Base-by-base conservation (phyloP, 805 yeast genomes). In the Barnettozyma populi region DNA sequence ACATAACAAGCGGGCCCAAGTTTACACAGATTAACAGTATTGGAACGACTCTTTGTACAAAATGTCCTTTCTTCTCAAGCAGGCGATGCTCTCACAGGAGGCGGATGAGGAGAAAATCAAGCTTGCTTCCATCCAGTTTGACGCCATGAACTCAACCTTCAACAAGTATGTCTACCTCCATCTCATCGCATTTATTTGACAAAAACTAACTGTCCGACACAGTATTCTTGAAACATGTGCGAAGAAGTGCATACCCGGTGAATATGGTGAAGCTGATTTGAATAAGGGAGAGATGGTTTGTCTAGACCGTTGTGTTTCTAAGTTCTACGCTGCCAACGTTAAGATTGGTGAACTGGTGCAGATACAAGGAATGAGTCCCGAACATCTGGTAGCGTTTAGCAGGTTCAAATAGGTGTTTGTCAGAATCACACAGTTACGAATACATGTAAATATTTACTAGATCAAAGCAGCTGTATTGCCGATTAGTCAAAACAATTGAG, bases 201-300 rank as follows among this genome's bases (percentile, higher is more conserved):
- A 14, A n/a, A 11, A 13, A 29, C 32, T 29, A 29, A 29, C n/a
- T 11, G 32, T 11, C 11, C n/a, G 14, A 14, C 5, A 7, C 16
- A 72, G 76, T 38, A 73, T 90, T 54, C 70, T 86, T 32, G 65
- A 70, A 32, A 73, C 76, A 4, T 92, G 98, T 64, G 72, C 75
- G 19, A 58, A 65, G 49, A 94, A 94, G 65, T 94, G 99, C 66
- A 75, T 94, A 36, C 83, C 85, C n/a, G 78, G 73, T n/a, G 86
- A 84, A 53, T 90, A 86, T 66, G 87, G 88, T 14, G 98, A 92
- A 57, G 74, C 78, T 9, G 97, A 92, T 23, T 70, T 90, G 46
- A 81, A 79, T 53, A 89, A 90, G 59, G 97, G 96, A 34, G 97
- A 90, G 62, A 67, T 73, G 50, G 75, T 79, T 40, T 92, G 97